Conservation (phyloP, 2,329 filamentous ascomycete genomes). For the Aspergillus luchuensis region DNA sequence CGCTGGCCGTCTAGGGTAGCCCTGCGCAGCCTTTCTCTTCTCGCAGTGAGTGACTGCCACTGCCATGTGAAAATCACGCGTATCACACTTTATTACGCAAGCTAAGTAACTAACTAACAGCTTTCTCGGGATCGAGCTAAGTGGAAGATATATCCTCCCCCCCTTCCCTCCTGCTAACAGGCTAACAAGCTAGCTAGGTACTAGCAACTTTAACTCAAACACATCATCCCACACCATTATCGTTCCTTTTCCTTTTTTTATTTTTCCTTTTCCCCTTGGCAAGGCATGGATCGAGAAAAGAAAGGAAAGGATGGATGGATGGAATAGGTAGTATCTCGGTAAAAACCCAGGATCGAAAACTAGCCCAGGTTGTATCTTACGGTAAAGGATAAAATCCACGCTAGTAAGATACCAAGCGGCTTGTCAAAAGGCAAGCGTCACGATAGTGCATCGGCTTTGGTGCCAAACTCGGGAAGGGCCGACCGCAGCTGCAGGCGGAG, state of each 20-base stretch:
- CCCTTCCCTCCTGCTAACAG: no score
- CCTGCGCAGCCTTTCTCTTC: neutral
- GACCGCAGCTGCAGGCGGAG: constrained; percentile 25
- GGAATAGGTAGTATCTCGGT: neutral
- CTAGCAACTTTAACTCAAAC: neutral
- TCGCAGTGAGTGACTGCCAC: neutral
- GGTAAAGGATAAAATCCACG: constrained; percentile 6
- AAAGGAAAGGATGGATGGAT: neutral
- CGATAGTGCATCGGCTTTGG: constrained; percentile 31
- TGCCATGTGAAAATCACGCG: neutral
- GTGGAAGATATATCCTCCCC: neutral
- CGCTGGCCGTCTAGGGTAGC: neutral
- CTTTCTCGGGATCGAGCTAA: neutral
- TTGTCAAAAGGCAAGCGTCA: constrained; percentile 14
- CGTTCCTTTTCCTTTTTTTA: no score
- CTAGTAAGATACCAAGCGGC: constrained; percentile 9
- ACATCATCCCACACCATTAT: neutral
- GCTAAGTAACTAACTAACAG: neutral
- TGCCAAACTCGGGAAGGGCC: constrained; percentile 35
- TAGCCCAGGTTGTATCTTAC: neutral
- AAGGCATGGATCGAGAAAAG: no score
- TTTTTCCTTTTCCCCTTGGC: no score
- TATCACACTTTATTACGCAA: neutral
- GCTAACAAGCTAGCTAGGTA: no score
- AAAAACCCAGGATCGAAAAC: neutral